Percentiles rank a stretch among this genome's conserved stretches.
These are phyloP conservation scores for Pichia sp. DNA, from an alignment of 1,139 yeast genomes.

Conservation along the genomic window DNA sequence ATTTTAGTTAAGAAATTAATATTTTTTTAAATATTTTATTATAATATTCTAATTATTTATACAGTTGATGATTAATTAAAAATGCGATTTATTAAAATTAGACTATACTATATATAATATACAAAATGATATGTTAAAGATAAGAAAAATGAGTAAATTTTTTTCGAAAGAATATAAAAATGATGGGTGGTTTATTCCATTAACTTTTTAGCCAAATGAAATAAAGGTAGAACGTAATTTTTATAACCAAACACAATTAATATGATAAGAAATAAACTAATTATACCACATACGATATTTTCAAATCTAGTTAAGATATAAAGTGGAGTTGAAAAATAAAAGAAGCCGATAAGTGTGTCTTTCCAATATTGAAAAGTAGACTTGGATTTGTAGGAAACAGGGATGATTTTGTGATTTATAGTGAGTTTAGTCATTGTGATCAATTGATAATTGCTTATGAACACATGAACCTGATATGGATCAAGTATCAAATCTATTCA, in stretches of 20 bases:
- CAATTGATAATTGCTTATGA: too few relatives aligned
- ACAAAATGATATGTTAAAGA: too few relatives aligned
- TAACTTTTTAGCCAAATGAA: conserved; percentile 2
- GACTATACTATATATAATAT: too few relatives aligned
- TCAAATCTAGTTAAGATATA: conserved; percentile 7
- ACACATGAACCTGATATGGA: too few relatives aligned
- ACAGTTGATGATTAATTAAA: too few relatives aligned
- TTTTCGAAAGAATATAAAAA: too few relatives aligned
- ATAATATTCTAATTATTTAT: too few relatives aligned
- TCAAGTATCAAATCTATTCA: too few relatives aligned
- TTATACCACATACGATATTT: background rate
- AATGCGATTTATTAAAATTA: too few relatives aligned
- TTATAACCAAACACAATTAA: conserved; percentile 7
- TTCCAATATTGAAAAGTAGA: conserved; percentile 2
- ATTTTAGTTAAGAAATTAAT: too few relatives aligned
- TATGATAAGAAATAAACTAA: background rate
- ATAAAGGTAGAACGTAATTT: conserved; percentile 11
- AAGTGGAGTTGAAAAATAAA: conserved; percentile 5
- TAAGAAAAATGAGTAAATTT: too few relatives aligned
- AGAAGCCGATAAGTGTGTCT: conserved; percentile 4
- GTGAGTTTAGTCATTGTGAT: background rate
- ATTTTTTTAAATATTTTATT: too few relatives aligned
- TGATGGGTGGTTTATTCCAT: background rate
- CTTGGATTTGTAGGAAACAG: conserved; percentile 4
- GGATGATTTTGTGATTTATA: background rate